Percentiles rank a stretch among this genome's conserved stretches.
Conservation (phyloP, 2,329 filamentous ascomycete genomes). For the Mollisiaceae sp. region DNA sequence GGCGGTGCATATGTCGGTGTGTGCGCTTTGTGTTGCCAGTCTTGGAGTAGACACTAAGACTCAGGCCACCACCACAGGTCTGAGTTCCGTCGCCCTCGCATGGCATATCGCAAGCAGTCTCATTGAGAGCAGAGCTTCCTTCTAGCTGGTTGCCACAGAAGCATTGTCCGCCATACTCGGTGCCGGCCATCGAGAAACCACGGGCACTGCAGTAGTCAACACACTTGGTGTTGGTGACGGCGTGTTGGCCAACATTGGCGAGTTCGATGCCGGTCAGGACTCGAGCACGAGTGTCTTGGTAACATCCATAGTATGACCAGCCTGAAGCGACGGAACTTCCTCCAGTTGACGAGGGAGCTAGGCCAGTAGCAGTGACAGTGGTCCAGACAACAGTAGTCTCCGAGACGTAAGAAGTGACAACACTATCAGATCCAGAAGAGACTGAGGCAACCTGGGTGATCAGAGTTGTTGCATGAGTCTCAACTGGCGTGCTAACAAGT, state of each 20-base stretch:
- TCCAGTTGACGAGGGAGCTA: constrained; percentile 27
- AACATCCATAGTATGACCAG: constrained; percentile 52
- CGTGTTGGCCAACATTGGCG: constrained; percentile 47
- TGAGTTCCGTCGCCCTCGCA: constrained; percentile 56
- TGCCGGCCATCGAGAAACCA: constrained; percentile 54
- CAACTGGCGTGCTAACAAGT: constrained; percentile 26
- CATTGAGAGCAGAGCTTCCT: constrained; percentile 49
- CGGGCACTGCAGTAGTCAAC: constrained; percentile 52
- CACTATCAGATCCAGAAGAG: constrained; percentile 20
- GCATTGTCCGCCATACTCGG: constrained; percentile 54
- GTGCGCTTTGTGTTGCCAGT: constrained; percentile 9
- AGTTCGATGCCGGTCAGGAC: constrained; percentile 48
- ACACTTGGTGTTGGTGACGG: constrained; percentile 52
- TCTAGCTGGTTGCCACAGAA: constrained; percentile 52
- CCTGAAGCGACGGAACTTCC: constrained; percentile 33
- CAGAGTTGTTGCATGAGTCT: constrained; percentile 39
- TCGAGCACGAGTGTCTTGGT: constrained; percentile 44
- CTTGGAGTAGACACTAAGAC: constrained; percentile 50
- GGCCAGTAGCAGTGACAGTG: constrained; percentile 34
- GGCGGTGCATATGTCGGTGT: constrained; percentile 14
- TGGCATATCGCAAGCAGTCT: constrained; percentile 51
- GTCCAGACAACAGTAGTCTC: constrained; percentile 54
- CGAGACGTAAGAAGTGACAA: constrained; percentile 43
- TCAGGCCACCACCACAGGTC: constrained; percentile 56
- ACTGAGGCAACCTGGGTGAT: constrained; percentile 16